phyloP scores from a whole-genome alignment of 805 yeast species.

The Pichia cephalocereana region DNA sequence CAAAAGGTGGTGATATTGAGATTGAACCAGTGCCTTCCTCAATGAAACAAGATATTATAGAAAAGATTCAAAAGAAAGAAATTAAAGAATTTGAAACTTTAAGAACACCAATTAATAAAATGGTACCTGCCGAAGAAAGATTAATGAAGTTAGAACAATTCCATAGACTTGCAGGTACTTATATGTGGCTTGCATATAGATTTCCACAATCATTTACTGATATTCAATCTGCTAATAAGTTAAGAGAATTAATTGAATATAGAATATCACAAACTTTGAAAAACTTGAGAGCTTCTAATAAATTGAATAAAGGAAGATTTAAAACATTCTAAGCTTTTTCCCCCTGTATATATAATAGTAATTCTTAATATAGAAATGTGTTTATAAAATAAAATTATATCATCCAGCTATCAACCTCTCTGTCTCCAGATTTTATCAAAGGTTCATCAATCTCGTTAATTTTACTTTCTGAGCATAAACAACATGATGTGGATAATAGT shows the following conservation, averaged over 20 bases:
- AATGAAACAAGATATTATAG: slow-evolving; percentile 12
- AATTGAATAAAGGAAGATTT: slow-evolving; percentile 11
- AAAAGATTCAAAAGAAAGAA: slow-evolving; percentile 9
- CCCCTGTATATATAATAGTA: background rate
- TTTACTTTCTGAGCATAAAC: slow-evolving; percentile 66
- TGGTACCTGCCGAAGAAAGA: slow-evolving; percentile 23
- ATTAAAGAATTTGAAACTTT: slow-evolving; percentile 11
- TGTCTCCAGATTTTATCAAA: slow-evolving; percentile 34
- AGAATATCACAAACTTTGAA: slow-evolving; percentile 43
- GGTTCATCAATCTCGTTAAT: slow-evolving; percentile 63
- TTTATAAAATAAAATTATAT: slow-evolving; percentile 19
- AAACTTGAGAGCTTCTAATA: slow-evolving; percentile 19
- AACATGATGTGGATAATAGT: slow-evolving; percentile 55
- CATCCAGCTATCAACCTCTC: slow-evolving; percentile 40
- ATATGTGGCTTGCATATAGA: slow-evolving; percentile 80
- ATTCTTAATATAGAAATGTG: background rate
- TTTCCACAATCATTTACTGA: slow-evolving; percentile 79
- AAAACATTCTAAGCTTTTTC: slow-evolving; percentile 9
- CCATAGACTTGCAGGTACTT: slow-evolving; percentile 59
- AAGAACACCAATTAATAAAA: slow-evolving; percentile 12
- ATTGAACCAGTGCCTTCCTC: slow-evolving; percentile 22
- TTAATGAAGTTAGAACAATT: slow-evolving; percentile 45
- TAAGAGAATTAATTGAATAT: slow-evolving; percentile 61
- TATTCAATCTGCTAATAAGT: slow-evolving; percentile 59
- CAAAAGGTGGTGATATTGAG: slow-evolving; percentile 12